Evolutionary conservation across 768 basidiomycete species (phyloP).

Genomic region (Trametes coccinea): DNA sequence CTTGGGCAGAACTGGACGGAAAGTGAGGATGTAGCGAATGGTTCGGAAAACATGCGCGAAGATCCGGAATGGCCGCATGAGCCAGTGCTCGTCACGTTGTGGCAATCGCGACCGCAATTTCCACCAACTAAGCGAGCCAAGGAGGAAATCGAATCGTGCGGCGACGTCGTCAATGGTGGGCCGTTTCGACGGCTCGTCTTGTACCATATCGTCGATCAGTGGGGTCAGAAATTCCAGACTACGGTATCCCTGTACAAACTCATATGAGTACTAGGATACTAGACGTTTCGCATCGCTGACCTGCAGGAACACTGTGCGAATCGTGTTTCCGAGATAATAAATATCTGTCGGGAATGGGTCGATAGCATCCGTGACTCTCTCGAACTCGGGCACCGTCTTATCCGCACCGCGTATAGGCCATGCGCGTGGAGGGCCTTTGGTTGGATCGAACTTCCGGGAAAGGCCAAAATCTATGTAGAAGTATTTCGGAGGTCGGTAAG

Average conservation of each 20-base stretch:
- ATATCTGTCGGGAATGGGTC: conserved; percentile 40
- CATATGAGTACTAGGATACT: not conserved
- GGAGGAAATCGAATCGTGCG: conserved; percentile 29
- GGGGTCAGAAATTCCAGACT: conserved; percentile 36
- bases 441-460: conserved; percentile 33
- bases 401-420: conserved; percentile 42
- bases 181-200: conserved; percentile 34
- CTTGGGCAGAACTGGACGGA: conserved; percentile 1
- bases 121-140: conserved; percentile 20
- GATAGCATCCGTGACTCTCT: conserved; percentile 6
- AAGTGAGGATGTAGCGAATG: not conserved
- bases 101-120: conserved; percentile 35
- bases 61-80: not conserved
- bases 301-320: conserved; percentile 16
- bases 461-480: conserved; percentile 41
- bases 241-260: conserved; percentile 15
- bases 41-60: conserved; percentile 9
- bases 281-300: not conserved
- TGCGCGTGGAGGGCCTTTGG: conserved; percentile 29
- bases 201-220: conserved; percentile 36
- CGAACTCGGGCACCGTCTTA: conserved; percentile 38
- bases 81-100: not conserved
- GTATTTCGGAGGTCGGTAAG: conserved; percentile 33
- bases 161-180: conserved; percentile 35
- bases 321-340: conserved; percentile 37